Evolutionary conservation across 768 basidiomycete species (phyloP), one percentile per base, ranked within the genome.

Genomic region (Tephrocybe sp.): DNA sequence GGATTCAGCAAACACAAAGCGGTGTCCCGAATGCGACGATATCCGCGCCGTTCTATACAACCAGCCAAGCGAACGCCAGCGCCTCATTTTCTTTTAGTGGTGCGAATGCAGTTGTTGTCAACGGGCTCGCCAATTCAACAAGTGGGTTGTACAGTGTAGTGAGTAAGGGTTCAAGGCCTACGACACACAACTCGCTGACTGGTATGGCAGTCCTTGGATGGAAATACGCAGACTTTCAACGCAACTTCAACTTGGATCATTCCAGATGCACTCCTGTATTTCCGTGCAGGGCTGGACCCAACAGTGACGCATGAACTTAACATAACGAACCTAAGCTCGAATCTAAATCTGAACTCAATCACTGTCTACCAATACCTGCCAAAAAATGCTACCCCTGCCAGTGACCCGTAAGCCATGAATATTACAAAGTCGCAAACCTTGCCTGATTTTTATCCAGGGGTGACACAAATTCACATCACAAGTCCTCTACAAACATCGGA

Each of bases 91-190:
- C 58, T 8, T 56, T 59, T 21, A 54, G 32, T 49, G 55, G 55
- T 8, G 55, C 46, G n/a, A 50, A 35, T 30, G 58, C 58, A 19
- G 47, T 56, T 4, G 51, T 37, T n/a, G 51, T 56, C 13, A 59
- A 52, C 24, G 58, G 55, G 12, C 55, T 56, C 32, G 21, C 36
- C 6, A 24, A 16, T 26, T 48, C 55, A 11, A 50, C 32, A 32
- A 59, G 47, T 36, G 58, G 58, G 21, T 11, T 52, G 19, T 59
- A 59, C 24, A 56, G 51, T 18, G 58, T 59, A 36, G 58, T 59
- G 2, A 47, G 53, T 52, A 7, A 6, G 6, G 8, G 18, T 12
- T 37, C 18, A 19, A 37, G 18, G 21, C 5, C 18, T 37, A 19
- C 5, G 5, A 15, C 11, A 34, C 9, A 18, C 21, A 37, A 18